Evolutionary conservation across 2,329 filamentous ascomycete species (phyloP).

Genomic region (Cryphonectria carpinicola): DNA sequence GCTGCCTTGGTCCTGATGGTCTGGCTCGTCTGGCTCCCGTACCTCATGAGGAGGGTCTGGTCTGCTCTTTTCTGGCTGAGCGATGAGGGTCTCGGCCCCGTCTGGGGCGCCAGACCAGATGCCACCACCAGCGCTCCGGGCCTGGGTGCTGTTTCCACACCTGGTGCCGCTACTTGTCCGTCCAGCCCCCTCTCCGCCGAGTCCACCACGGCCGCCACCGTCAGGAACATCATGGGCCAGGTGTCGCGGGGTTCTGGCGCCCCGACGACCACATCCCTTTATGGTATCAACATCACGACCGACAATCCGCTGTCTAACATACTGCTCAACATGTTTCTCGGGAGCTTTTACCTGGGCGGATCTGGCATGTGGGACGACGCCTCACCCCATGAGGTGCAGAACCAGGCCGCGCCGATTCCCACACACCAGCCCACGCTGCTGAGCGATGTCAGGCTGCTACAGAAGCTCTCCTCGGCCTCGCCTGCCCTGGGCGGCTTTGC

Average conservation of each 20-base stretch:
- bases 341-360: constrained; percentile 27
- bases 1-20: constrained; percentile 79
- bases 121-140: constrained; percentile 36
- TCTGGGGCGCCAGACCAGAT: constrained; percentile 31
- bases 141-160: constrained; percentile 25
- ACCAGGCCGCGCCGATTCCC: constrained; percentile 28
- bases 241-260: constrained; percentile 38
- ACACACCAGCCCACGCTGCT: constrained; percentile 50
- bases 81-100: constrained; percentile 67
- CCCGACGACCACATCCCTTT: constrained; percentile 32
- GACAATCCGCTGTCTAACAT: constrained; percentile 41
- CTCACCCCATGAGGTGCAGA: constrained; percentile 17
- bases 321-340: constrained; percentile 32
- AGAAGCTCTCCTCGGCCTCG: constrained; percentile 68
- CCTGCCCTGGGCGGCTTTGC: constrained; percentile 26
- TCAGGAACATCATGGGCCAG: constrained; percentile 43
- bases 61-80: constrained; percentile 93
- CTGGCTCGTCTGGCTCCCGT: constrained; percentile 88
- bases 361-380: constrained; percentile 10
- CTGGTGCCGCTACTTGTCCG: constrained; percentile 42
- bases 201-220: constrained; percentile 43
- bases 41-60: constrained; percentile 90
- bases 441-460: constrained; percentile 60
- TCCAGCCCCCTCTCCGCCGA: constrained; percentile 43
- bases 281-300: constrained; percentile 39